Evolutionary conservation across 2,329 filamentous ascomycete species (phyloP).

Genomic region (Penicillium sp.): DNA sequence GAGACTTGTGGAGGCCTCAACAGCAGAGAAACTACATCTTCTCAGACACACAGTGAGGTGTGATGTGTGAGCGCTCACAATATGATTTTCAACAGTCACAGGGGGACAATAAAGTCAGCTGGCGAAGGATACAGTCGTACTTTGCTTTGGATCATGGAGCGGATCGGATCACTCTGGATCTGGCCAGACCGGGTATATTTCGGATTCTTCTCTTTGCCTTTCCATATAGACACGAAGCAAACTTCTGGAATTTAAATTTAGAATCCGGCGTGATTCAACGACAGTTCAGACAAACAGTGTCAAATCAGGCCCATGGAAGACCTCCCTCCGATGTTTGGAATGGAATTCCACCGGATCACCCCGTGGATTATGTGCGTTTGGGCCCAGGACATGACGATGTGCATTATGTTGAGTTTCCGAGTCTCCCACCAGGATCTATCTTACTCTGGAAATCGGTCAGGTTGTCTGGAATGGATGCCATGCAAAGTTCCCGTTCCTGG

Average conservation of each 20-base stretch:
- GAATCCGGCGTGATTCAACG: constrained; percentile 17
- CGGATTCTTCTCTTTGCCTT: neutral
- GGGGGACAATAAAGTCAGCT: neutral
- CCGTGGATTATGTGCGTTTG: neutral
- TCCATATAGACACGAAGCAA: constrained; percentile 15
- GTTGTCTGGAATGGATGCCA: neutral
- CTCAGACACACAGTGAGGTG: constrained; percentile 13
- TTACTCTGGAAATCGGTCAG: neutral
- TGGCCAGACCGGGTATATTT: neutral
- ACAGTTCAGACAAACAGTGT: constrained; percentile 20
- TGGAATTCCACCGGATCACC: neutral
- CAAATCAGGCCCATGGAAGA: constrained; percentile 1
- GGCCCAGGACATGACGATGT: neutral
- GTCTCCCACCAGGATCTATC: neutral
- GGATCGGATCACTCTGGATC: neutral
- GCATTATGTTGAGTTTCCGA: neutral
- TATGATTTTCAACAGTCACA: neutral
- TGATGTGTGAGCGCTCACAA: constrained; percentile 9
- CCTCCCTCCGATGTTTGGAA: constrained; percentile 1
- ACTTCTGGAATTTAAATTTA: constrained; percentile 5
- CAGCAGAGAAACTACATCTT: constrained; percentile 6
- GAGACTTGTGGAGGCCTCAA: constrained; percentile 18
- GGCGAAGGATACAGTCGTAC: neutral
- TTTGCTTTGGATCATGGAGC: neutral
- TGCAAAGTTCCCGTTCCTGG: neutral